Percentiles rank a stretch among this genome's conserved stretches.
Evolutionary conservation across 2,329 filamentous ascomycete species (phyloP).

Genomic region (Phoma sp.): DNA sequence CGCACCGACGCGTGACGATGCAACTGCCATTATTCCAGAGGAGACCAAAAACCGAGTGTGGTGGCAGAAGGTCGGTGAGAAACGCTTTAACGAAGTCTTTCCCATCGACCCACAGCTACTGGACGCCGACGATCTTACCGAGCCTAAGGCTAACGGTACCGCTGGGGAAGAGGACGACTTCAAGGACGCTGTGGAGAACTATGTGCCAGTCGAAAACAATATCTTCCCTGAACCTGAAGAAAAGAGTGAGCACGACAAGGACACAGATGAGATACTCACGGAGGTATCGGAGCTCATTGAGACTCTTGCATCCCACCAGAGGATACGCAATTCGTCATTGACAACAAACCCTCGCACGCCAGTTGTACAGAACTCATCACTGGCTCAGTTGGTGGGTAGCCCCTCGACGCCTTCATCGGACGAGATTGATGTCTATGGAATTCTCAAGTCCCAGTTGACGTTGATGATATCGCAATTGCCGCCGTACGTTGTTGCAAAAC

Average conservation of each 20-base stretch:
- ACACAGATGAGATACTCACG: conserved; percentile 72
- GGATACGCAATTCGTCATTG: conserved; percentile 76
- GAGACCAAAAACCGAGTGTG: conserved; percentile 73
- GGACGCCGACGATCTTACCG: conserved; percentile 48
- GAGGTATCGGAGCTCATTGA: conserved; percentile 79
- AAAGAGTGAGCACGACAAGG: conserved; percentile 62
- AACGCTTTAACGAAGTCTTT: conserved; percentile 70
- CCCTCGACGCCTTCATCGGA: conserved; percentile 69
- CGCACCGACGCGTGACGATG: conserved; percentile 77
- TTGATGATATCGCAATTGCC: conserved; percentile 78
- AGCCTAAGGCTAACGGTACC: conserved; percentile 46
- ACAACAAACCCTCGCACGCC: conserved; percentile 71
- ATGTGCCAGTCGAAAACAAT: conserved; percentile 39
- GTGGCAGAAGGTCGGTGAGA: conserved; percentile 76
- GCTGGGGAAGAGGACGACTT: conserved; percentile 46
- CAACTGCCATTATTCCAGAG: conserved; percentile 72
- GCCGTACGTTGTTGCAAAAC: conserved; percentile 83
- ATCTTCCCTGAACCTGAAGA: conserved; percentile 33
- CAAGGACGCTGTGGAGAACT: conserved; percentile 49
- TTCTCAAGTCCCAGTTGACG: conserved; percentile 76
- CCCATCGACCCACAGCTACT: conserved; percentile 59
- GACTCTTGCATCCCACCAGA: conserved; percentile 78
- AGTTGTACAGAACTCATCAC: conserved; percentile 71
- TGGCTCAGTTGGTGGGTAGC: conserved; percentile 61
- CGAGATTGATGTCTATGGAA: conserved; percentile 70